These are phyloP conservation scores for Fusarium sp. DNA, from an alignment of 2,329 filamentous ascomycete genomes.

Conservation along the genomic window DNA sequence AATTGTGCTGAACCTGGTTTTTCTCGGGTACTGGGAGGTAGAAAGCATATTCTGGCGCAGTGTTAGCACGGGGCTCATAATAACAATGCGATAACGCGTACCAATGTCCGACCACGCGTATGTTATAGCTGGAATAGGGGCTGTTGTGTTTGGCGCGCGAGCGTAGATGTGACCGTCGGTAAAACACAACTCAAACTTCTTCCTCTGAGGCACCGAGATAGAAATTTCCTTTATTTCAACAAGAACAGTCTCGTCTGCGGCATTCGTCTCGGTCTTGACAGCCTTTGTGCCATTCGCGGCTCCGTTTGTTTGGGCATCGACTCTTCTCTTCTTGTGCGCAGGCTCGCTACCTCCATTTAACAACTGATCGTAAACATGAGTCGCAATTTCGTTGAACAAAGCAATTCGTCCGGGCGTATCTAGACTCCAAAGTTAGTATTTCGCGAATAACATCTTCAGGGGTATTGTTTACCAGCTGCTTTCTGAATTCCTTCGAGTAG, in stretches of 20 bases:
- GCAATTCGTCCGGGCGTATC: constrained; percentile 63
- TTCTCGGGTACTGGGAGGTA: constrained; percentile 75
- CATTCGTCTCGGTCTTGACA: constrained; percentile 49
- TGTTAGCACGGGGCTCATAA: constrained; percentile 19
- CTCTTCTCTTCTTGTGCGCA: constrained; percentile 64
- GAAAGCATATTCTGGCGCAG: constrained; percentile 67
- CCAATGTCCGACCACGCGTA: constrained; percentile 74
- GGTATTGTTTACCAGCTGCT: constrained; percentile 61
- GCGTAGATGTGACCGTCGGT: constrained; percentile 71
- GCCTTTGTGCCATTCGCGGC: constrained; percentile 35
- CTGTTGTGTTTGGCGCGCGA: constrained; percentile 62
- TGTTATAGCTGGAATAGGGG: constrained; percentile 65
- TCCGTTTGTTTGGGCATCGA: constrained; percentile 57
- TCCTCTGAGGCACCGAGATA: constrained; percentile 74
- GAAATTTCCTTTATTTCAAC: constrained; percentile 75
- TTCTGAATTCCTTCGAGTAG: constrained; percentile 66
- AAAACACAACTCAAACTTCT: constrained; percentile 75
- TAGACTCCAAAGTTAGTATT: constrained; percentile 45
- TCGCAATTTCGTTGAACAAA: constrained; percentile 69
- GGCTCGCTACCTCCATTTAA: constrained; percentile 56
- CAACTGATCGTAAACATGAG: constrained; percentile 62
- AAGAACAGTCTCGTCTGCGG: constrained; percentile 64
- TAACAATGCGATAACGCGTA: constrained; percentile 49
- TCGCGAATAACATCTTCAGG: constrained; percentile 25
- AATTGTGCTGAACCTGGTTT: constrained; percentile 74